Evolutionary conservation across 768 basidiomycete genomes (phyloP).

Genomic region (Amanita rubescens): DNA sequence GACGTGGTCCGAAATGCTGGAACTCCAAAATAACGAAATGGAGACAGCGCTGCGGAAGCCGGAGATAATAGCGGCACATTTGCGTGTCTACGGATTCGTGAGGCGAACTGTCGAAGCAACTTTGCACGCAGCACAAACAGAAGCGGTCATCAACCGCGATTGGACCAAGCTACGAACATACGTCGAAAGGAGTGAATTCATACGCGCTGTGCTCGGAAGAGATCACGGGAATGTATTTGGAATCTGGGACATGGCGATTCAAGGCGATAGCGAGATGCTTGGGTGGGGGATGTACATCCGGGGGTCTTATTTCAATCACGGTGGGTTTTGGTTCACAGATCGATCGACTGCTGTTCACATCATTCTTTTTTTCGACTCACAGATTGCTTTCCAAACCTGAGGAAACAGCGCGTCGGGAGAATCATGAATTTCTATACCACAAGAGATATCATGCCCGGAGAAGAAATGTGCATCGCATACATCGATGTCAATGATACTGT

Average conservation of each 20-base stretch:
- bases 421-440: slow-evolving; percentile 31
- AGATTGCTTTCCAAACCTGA: slow-evolving; percentile 19
- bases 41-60: slow-evolving; percentile 38
- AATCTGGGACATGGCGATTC: slow-evolving; percentile 49
- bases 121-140: background rate
- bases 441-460: slow-evolving; percentile 25
- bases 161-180: slow-evolving; percentile 19
- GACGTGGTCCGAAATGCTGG: slow-evolving; percentile 42
- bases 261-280: slow-evolving; percentile 49
- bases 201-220: slow-evolving; percentile 48
- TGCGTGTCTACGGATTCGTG: slow-evolving; percentile 50
- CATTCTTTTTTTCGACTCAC: background rate
- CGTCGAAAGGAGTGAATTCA: slow-evolving; percentile 31
- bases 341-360: slow-evolving; percentile 9
- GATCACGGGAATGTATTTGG: slow-evolving; percentile 66
- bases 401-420: slow-evolving; percentile 30
- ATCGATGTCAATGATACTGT: slow-evolving; percentile 22
- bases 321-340: slow-evolving; percentile 24
- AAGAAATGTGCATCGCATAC: slow-evolving; percentile 42
- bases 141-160: slow-evolving; percentile 1
- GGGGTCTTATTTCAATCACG: slow-evolving; percentile 65
- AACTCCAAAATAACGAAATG: slow-evolving; percentile 54
- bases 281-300: slow-evolving; percentile 58
- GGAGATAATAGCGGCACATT: slow-evolving; percentile 41
- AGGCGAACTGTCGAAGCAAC: slow-evolving; percentile 23